Evolutionary conservation across 1,284 basidiomycete species (phyloP).

Genomic region (Boletellus dicymbophilus): DNA sequence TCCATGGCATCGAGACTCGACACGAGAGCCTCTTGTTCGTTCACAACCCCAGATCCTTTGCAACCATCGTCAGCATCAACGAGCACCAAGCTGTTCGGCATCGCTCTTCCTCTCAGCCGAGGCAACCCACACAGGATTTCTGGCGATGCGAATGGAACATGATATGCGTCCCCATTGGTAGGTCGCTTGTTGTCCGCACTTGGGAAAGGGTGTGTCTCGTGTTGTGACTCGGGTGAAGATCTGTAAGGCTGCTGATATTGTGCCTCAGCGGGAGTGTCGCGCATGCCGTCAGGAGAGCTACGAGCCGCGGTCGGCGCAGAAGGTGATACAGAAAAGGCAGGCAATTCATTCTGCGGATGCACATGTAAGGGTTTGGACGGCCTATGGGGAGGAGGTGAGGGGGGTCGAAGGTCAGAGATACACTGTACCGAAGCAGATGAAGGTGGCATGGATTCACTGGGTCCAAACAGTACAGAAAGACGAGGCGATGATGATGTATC

Average conservation of each 20-base stretch:
- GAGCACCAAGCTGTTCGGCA: conserved; percentile 1
- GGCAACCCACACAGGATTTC: conserved; percentile 24
- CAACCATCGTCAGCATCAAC: not conserved
- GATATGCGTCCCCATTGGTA: conserved; percentile 21
- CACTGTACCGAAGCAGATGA: not conserved
- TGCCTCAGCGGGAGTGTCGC: conserved; percentile 29
- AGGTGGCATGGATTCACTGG: conserved; percentile 5
- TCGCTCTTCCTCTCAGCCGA: conserved; percentile 8
- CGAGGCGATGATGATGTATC: conserved; percentile 12
- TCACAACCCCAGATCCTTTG: not conserved
- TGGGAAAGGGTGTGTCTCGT: not conserved
- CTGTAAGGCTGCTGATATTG: conserved; percentile 24
- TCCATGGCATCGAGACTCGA: conserved; percentile 24
- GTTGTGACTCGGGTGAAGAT: conserved; percentile 22
- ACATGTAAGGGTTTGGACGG: conserved; percentile 32
- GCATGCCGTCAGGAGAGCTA: conserved; percentile 13
- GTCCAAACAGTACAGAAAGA: conserved; percentile 7
- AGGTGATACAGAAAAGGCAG: conserved; percentile 3
- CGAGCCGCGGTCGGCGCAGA: conserved; percentile 9
- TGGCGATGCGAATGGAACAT: conserved; percentile 33
- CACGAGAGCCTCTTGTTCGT: not conserved
- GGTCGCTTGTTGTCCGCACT: conserved; percentile 18
- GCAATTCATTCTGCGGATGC: conserved; percentile 25
- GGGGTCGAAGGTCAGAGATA: conserved; percentile 8
- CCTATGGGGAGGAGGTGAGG: conserved; percentile 14